Conservation (phyloP, 129 eudicot genomes). For the Centaurea solstitialis region DNA sequence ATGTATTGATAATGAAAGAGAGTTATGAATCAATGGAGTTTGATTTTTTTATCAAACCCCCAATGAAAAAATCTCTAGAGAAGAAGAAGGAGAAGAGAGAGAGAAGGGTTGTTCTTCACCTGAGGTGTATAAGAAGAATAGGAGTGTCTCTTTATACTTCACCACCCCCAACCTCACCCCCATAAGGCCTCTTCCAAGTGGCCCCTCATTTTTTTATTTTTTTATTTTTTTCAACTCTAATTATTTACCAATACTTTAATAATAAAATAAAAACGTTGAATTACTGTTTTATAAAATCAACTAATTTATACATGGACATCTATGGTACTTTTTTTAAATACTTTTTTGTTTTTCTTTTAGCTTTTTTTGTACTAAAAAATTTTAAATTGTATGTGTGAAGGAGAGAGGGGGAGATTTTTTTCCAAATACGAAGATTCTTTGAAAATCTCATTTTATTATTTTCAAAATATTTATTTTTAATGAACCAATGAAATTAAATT, state of each 20-base stretch:
- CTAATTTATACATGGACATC: too few species aligned
- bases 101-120: constrained; percentile 29
- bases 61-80: neutral
- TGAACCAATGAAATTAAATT: neutral
- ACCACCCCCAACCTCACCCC: constrained; percentile 14
- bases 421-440: neutral
- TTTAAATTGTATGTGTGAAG: too few species aligned
- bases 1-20: neutral
- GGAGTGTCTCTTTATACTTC: constrained; percentile 35
- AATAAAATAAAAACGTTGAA: neutral
- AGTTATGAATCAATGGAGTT: too few species aligned
- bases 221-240: constrained; percentile 13
- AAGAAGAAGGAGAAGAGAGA: neutral
- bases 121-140: constrained; percentile 12
- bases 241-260: neutral
- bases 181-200: constrained; percentile 16
- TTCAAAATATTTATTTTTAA: neutral
- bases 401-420: neutral
- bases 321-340: too few species aligned
- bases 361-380: neutral
- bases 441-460: neutral
- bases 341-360: too few species aligned
- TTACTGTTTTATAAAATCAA: too few species aligned
- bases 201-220: neutral
- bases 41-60: too few species aligned